Base-by-base conservation (phyloP, 345 rosid genomes). In the Aurinia saxatilis region DNA sequence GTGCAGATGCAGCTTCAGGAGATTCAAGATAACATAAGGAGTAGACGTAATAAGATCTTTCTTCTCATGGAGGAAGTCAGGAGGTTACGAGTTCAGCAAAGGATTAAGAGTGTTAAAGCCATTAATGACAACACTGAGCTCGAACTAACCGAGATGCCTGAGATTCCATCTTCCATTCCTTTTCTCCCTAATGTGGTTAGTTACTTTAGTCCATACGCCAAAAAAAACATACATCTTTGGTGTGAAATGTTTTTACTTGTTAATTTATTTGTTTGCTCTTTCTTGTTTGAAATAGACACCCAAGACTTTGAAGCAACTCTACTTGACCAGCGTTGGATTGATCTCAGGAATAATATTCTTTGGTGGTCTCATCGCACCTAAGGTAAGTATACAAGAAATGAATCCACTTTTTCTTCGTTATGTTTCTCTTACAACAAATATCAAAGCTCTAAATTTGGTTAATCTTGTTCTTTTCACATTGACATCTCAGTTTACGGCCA, bases 41-140 rank as follows among this genome's bases (percentile, higher is more conserved):
- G 91, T 54, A 76, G 95, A 77, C 95, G 98, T 47, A 86, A 83
- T 65, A 92, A 83, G 80, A 88, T 86, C 27, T 92, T 92, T 79
- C 90, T 92, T 13, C 98, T 92, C 63, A 92, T 92, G 98, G 98
- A 92, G 75, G 98, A 92, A 95, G 84, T 88, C 4, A 85, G 98
- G 80, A 86, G 98, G 78, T 63, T 92, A 42, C 70, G 96, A 41
- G 79, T 92, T 9, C 98, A 88, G 44, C 95, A 92, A 50, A 81
- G 98, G 5, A 77, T 85, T 25, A 92, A 76, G 84, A 76, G 66
- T 13, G 69, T 68, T 55, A 73, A 77, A 71, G 60, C 62, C 35
- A 53, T 78, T 16, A 44, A 45, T 12, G 87, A 61, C 33, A 8
- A 13, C 9, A 48, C 75, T 18, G 80, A 64, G 36, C 88, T 82